These are phyloP conservation scores for Platanus orientalis DNA, from an alignment of 164 flowering plant species.

Conservation along the genomic window DNA sequence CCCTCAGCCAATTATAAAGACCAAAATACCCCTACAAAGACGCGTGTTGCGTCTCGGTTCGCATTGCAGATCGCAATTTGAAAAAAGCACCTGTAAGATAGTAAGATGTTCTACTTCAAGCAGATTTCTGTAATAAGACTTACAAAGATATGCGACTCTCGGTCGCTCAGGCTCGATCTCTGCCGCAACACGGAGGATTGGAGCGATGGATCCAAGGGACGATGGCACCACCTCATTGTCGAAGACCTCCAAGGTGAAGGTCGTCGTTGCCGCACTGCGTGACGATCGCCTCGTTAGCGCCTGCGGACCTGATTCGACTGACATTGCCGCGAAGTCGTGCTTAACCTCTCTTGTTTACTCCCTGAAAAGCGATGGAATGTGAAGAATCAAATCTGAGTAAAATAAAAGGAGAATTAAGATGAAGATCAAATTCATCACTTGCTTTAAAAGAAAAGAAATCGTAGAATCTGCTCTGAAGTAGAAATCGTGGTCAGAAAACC, in stretches of 20 bases:
- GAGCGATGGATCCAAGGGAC: conserved; percentile 74
- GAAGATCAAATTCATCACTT: not conserved
- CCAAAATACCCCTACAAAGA: too few species aligned
- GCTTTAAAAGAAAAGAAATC: too few species aligned
- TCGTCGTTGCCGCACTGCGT: conserved; percentile 72
- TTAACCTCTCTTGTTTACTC: not conserved
- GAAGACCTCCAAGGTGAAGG: conserved; percentile 81
- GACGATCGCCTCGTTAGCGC: conserved; percentile 71
- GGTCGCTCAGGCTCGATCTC: conserved; percentile 86
- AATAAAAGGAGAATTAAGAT: not conserved
- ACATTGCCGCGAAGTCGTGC: conserved; percentile 10
- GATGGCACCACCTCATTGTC: conserved; percentile 95
- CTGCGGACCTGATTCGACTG: conserved; percentile 36
- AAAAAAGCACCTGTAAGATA: too few species aligned
- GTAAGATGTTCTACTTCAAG: too few species aligned
- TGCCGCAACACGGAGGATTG: conserved; percentile 84
- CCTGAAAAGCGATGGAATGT: not conserved
- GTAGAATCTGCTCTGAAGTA: too few species aligned
- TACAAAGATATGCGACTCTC: conserved; percentile 91
- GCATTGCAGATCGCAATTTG: too few species aligned
- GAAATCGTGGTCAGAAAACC: too few species aligned
- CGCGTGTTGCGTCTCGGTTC: too few species aligned
- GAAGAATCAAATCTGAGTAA: not conserved
- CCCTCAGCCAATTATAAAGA: too few species aligned
- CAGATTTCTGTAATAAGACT: conserved; percentile 1